Percentiles rank a stretch among this genome's conserved stretches.
Conservation (phyloP, 805 yeast species). For the Candida xiaguanensis region DNA sequence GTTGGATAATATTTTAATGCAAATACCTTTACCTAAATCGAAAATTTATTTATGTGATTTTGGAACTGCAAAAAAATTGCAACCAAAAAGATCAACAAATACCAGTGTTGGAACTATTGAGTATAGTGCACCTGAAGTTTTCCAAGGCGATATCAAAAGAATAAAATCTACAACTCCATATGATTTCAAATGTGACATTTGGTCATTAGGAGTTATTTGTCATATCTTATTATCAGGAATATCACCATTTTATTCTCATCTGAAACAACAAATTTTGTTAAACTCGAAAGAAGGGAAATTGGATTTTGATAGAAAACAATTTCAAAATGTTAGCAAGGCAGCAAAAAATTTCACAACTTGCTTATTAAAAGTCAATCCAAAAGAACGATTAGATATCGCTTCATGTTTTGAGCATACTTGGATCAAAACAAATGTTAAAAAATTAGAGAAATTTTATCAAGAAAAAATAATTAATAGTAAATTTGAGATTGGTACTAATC, state of each 20-base stretch:
- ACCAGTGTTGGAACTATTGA: constrained; percentile 65
- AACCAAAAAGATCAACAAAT: constrained; percentile 29
- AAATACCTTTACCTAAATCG: constrained; percentile 49
- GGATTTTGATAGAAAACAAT: constrained; percentile 34
- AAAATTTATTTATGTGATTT: constrained; percentile 64
- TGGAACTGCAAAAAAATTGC: constrained; percentile 42
- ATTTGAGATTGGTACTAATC: neutral
- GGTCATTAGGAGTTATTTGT: constrained; percentile 64
- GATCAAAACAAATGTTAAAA: constrained; percentile 37
- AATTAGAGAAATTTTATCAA: constrained; percentile 8
- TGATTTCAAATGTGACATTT: constrained; percentile 56
- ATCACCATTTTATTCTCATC: constrained; percentile 55
- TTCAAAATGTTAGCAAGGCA: constrained; percentile 36
- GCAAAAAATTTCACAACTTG: constrained; percentile 46
- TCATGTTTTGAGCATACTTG: constrained; percentile 45
- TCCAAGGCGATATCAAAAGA: constrained; percentile 10
- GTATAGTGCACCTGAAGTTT: constrained; percentile 71
- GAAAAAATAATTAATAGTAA: constrained; percentile 3
- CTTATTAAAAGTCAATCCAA: constrained; percentile 37
- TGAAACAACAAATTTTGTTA: constrained; percentile 18
- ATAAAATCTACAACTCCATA: constrained; percentile 33
- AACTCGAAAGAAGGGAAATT: constrained; percentile 38
- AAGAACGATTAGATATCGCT: constrained; percentile 30
- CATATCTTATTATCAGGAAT: constrained; percentile 61
- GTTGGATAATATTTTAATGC: constrained; percentile 58